Evolutionary conservation across 2,329 filamentous ascomycete genomes (phyloP), one percentile per base, ranked within the genome.

Genomic region (Tolypocladium ovalisporum): DNA sequence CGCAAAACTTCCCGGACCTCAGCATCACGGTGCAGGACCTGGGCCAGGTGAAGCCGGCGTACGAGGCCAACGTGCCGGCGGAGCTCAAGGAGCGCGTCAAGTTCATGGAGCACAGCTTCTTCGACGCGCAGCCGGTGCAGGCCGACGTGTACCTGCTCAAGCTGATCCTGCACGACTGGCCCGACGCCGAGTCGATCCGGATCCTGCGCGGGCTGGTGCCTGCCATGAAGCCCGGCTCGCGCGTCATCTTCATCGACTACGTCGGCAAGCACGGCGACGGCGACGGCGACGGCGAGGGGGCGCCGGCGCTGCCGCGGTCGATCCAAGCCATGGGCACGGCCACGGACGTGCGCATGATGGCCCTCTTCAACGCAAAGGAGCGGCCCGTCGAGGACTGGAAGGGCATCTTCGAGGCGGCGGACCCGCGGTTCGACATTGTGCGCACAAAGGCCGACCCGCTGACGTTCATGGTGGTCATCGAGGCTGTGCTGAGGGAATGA

Each of bases 81-180:
- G 66, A 71, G 8, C 63, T 75, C 15, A 63, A 62, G 47, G 59
- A 56, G 29, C 68, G 73, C 9, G 66, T 76, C 15, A 63, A 61
- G 8, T 75, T 75, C 60, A 59, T 67, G 39, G 65, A 66, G 13
- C 73, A 75, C 61, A 67, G 71, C 62, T 71, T 76, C 61, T 74
- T 75, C 66, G 58, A 67, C 44, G 70, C 71, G 1, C 73, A 76
- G 60, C 61, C 68, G 1, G 64, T 71, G 6, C 57, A 67, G 22
- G 79, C 75, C 12, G 77, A 79, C 57, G 68, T 80, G 54, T 83
- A 79, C 68, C 69, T 82, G 57, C 66, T 83, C 60, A 79, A 80
- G 63, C 68, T 76, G 58, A 79, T 83, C 57, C 70, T 84, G 19
- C 80, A 83, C 65, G 79, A 82, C 68, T 82, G 78, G 78, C 73